Conservation (phyloP, 2,329 filamentous ascomycete genomes). For the Cercospora canescens region DNA sequence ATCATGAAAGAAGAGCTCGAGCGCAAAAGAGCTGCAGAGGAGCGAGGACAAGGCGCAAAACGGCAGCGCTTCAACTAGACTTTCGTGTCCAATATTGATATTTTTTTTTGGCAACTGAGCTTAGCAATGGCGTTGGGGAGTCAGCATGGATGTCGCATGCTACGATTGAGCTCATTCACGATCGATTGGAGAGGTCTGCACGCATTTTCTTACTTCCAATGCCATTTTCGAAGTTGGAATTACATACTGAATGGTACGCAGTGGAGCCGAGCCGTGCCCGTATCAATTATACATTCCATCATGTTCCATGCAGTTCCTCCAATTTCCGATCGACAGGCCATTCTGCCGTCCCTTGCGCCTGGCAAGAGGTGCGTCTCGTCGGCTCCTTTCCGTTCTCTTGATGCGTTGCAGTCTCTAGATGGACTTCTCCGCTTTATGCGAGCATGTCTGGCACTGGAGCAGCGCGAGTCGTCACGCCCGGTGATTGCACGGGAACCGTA, state of each 20-base stretch:
- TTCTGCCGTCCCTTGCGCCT: neutral
- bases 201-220: neutral
- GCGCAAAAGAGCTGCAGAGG: constrained; percentile 39
- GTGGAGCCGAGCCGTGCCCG: constrained; percentile 6
- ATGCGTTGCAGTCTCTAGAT: neutral
- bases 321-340: constrained; percentile 10
- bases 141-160: neutral
- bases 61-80: constrained; percentile 18
- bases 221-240: neutral
- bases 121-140: constrained; percentile 14
- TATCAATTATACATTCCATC: constrained; percentile 2
- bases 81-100: neutral
- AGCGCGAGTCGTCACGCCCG: neutral
- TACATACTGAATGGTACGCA: constrained; percentile 11
- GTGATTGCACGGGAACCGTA: neutral
- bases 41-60: constrained; percentile 25
- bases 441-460: neutral
- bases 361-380: neutral
- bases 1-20: constrained; percentile 72
- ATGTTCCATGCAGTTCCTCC: neutral
- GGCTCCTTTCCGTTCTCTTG: neutral
- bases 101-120: constrained; percentile 1
- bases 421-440: neutral
- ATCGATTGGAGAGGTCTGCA: neutral
- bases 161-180: neutral